phyloP scores from a whole-genome alignment of 2,329 filamentous ascomycete genomes.

The Mollisia scopiformis region DNA sequence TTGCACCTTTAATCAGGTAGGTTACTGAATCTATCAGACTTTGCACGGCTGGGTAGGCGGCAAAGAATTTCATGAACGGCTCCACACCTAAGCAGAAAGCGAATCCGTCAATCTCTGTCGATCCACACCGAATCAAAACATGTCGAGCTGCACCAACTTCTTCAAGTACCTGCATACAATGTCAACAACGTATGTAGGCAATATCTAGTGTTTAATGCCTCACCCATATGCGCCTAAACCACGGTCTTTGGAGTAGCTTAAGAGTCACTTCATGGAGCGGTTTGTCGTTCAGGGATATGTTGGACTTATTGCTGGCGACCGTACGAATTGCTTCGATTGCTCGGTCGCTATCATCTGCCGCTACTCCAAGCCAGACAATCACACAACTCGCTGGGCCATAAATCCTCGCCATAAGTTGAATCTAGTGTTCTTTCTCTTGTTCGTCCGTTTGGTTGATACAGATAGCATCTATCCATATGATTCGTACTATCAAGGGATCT shows the following conservation, averaged over 20 bases:
- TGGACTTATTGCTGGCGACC: no score
- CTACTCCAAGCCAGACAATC: conserved; percentile 19
- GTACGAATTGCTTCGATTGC: no score
- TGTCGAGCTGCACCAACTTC: conserved; percentile 20
- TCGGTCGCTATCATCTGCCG: background rate
- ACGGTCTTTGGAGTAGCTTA: no score
- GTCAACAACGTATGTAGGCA: background rate
- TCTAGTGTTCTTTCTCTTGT: conserved; percentile 11
- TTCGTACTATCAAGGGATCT: conserved; percentile 16
- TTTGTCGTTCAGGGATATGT: no score
- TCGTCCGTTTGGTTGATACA: conserved; percentile 15
- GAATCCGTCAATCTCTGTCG: conserved; percentile 9
- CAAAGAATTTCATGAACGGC: background rate
- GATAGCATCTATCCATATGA: conserved; percentile 18
- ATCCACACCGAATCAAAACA: conserved; percentile 15
- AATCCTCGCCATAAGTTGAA: conserved; percentile 21
- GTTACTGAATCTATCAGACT: conserved; percentile 10
- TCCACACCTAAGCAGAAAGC: conserved; percentile 14
- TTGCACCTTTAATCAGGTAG: background rate
- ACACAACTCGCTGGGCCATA: conserved; percentile 15
- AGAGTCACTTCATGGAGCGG: no score
- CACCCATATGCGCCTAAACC: no score
- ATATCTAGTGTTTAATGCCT: no score
- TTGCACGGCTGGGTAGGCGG: conserved; percentile 1
- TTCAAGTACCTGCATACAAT: conserved; percentile 16